phyloP scores from a whole-genome alignment of 1,284 basidiomycete genomes.

The Athelia psychrophila region DNA sequence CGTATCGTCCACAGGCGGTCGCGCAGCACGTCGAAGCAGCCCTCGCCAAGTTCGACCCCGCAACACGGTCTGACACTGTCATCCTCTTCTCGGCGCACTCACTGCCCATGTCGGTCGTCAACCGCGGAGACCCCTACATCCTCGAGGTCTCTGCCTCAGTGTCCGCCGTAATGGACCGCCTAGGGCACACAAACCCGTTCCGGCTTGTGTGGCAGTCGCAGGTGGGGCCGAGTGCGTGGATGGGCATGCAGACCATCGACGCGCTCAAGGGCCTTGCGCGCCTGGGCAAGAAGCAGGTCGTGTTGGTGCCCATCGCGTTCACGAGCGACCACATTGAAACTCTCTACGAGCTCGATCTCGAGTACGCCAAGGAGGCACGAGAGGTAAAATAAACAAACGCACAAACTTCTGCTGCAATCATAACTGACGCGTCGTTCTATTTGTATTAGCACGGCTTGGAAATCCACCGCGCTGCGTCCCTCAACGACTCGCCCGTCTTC shows the following conservation, averaged over 20 bases:
- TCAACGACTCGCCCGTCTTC: constrained; percentile 98
- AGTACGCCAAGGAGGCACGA: constrained; percentile 89
- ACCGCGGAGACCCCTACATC: constrained; percentile 97
- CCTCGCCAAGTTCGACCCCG: constrained; percentile 77
- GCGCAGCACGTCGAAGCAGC: constrained; percentile 86
- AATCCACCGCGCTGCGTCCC: constrained; percentile 88
- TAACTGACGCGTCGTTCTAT: constrained; percentile 11
- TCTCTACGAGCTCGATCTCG: constrained; percentile 93
- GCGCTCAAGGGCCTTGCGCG: constrained; percentile 92
- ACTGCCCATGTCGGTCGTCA: constrained; percentile 94
- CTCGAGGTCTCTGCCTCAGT: constrained; percentile 96
- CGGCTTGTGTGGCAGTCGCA: constrained; percentile 98
- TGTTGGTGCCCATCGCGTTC: constrained; percentile 96
- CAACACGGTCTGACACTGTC: constrained; percentile 71
- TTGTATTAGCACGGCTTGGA: constrained; percentile 81
- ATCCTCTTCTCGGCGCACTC: constrained; percentile 98
- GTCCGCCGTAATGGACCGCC: constrained; percentile 82
- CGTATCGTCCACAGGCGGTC: constrained; percentile 64
- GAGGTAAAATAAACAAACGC: constrained; percentile 65
- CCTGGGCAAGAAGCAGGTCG: constrained; percentile 82
- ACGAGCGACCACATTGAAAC: constrained; percentile 99
- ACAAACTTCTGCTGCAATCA: not conserved
- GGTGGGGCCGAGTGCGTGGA: constrained; percentile 97
- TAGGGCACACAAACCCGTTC: constrained; percentile 81
- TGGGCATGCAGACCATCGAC: constrained; percentile 94